Conservation (phyloP, 2,329 filamentous ascomycete species). For the Zasmidium cellare region DNA sequence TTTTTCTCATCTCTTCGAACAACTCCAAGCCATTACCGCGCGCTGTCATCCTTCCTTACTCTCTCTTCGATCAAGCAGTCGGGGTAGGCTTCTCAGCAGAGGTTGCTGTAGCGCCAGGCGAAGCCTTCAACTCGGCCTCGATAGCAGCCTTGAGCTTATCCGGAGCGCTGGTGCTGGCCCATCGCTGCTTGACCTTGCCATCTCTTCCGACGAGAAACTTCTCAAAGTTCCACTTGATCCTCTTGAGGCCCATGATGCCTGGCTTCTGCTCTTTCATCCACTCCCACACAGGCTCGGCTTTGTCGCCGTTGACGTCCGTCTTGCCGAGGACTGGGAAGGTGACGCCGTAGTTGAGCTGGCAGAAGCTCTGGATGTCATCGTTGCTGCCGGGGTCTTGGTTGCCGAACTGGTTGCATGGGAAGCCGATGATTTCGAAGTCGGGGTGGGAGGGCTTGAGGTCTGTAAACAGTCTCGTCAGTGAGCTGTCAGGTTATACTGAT, state of each 20-base stretch:
- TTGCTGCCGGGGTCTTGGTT: conserved; percentile 79
- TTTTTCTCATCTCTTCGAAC: background rate
- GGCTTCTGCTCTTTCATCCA: conserved; percentile 73
- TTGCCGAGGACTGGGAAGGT: conserved; percentile 90
- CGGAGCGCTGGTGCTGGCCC: conserved; percentile 86
- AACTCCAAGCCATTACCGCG: background rate
- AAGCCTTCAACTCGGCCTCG: conserved; percentile 29
- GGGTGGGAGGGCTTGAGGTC: conserved; percentile 66
- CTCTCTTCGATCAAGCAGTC: conserved; percentile 8
- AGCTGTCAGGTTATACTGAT: background rate
- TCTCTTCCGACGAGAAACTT: conserved; percentile 91
- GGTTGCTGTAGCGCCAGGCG: conserved; percentile 4
- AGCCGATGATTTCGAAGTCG: conserved; percentile 85
- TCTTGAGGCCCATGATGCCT: conserved; percentile 82
- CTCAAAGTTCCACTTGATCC: conserved; percentile 99
- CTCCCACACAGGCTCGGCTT: conserved; percentile 75
- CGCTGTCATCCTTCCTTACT: background rate
- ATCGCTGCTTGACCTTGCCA: conserved; percentile 80
- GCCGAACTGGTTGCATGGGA: conserved; percentile 98
- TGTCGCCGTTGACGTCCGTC: conserved; percentile 87
- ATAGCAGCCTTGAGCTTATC: conserved; percentile 68
- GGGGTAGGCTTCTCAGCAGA: conserved; percentile 16
- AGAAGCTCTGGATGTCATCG: conserved; percentile 67
- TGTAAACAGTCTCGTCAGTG: conserved; percentile 8
- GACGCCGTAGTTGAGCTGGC: conserved; percentile 92